Conservation (phyloP, 345 rosid species). For the Salix suchowensis region DNA sequence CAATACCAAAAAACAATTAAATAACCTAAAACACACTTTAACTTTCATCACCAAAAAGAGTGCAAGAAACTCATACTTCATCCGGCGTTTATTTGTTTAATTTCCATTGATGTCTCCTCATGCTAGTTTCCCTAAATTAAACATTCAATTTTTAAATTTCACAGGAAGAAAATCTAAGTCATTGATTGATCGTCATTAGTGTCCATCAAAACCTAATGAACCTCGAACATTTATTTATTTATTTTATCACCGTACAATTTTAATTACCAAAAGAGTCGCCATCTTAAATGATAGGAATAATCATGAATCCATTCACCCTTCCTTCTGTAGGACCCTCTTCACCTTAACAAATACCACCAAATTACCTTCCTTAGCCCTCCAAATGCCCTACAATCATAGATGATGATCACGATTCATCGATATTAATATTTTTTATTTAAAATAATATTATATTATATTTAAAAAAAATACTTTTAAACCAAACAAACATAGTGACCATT, state of each 20-base stretch:
- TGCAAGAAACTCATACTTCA: background rate
- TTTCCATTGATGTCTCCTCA: background rate
- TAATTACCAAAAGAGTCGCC: background rate
- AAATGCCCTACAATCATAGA: background rate
- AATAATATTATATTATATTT: too few species aligned
- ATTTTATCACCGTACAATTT: slow-evolving; percentile 1
- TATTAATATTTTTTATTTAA: too few species aligned
- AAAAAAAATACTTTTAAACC: too few species aligned
- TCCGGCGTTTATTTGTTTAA: background rate
- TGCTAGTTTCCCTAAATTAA: background rate
- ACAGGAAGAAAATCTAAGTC: background rate
- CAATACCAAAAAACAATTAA: too few species aligned
- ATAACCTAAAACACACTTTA: too few species aligned
- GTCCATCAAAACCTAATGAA: background rate
- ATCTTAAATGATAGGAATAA: slow-evolving; percentile 1
- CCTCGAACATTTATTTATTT: background rate
- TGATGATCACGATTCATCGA: slow-evolving; percentile 4
- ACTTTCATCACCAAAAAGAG: too few species aligned
- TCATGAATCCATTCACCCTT: background rate
- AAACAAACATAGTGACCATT: background rate
- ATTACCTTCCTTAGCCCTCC: background rate
- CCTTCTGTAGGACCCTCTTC: background rate
- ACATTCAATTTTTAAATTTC: background rate
- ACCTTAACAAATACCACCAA: background rate
- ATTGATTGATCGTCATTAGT: background rate